Base-by-base conservation (phyloP, 176 grass and related monocot species). In the Secale cereale region DNA sequence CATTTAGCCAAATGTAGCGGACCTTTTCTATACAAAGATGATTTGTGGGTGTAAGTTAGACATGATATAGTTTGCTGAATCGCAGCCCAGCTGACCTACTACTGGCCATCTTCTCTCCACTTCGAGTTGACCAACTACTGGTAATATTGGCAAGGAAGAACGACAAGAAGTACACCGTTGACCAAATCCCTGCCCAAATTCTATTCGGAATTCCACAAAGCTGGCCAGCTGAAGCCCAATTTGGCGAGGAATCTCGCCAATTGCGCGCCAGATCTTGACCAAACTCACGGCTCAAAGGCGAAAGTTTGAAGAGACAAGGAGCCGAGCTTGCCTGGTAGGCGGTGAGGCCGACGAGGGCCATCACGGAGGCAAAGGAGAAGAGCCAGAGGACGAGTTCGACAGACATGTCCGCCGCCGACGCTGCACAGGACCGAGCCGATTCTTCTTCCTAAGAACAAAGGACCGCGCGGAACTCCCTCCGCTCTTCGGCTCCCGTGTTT, bases 321-420 rank as follows among this genome's bases (percentile, higher is more conserved):
- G 70, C n/a, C 0, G 68, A 30, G 74, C 74, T 88, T 85, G 88
- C 92, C 92, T 97, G 95, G 81, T 91, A 95, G 10, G 91, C 88
- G 35, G 87, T 91, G 73, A 98, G 84, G 29, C 83, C 95, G 81
- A 98, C 78, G 56, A 98, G 88, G 26, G 84, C 77, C 77, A 98
- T 93, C 56, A 95, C 46, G 23, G 88, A 91, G 23, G 75, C 85
- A 74, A 98, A 98, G 87, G 91, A 90, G 85, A 93, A 83, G 50
- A 95, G 74, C 92, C 95, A 98, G 22, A 95, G 87, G 39, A 98
- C 30, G 66, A 98, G 91, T 77, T 98, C 92, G 79, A 90, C 66
- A 74, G 85, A 92, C 95, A 95, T 94, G 76, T 79, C 59, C 33
- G 45, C 32, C 15, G 33, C 25, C 27, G 25, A n/a, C 37, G 82